Base-by-base conservation (phyloP, 805 yeast species). In the Dipodascus albidus region DNA sequence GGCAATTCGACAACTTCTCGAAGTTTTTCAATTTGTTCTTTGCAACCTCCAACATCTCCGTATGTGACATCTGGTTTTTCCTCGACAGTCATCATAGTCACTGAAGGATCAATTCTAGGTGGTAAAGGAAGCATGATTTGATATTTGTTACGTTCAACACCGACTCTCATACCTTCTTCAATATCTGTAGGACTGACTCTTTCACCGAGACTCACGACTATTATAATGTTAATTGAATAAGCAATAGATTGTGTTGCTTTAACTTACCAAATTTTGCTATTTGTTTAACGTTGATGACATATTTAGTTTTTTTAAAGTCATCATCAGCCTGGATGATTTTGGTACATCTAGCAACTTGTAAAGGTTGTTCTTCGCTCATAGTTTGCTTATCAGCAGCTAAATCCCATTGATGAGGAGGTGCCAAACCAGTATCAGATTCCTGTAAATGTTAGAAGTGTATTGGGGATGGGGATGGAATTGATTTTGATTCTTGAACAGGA, bases 11-110 rank as follows among this genome's bases (percentile, higher is more conserved):
- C 98, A 57, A 91, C 98, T 70, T 90, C 98, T 68, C 97, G 80
- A 57, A 90, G 76, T 70, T 91, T 90, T 69, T 93, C 99, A 64
- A 93, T 91, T 70, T 93, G 99, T 58, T 93, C 98, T 74, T 93
- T 93, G 69, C 96, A 88, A 41, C 99, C 99, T 62, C 99, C 99
- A 58, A 93, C 90, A 68, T 93, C 99, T 57, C 95, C 87, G 70
- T 93, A 93, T 1, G 99, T 93, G 41, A 93, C 98, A 71, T 93
- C 99, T 14, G 99, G 99, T 70, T 93, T 93, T 72, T 93, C 99
- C 70, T 93, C 99, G 50, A 93, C 99, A 1, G 98, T 91, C 99
- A 93, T 93, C 99, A 93, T 93, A 3, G 99, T 93, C 53, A 93
- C 99, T 42, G 89, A 80, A 14, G 99, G 98, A 69, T 93, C 99